Evolutionary conservation across 495 filamentous ascomycete genomes (phyloP).

Genomic region (Neurospora sp.): DNA sequence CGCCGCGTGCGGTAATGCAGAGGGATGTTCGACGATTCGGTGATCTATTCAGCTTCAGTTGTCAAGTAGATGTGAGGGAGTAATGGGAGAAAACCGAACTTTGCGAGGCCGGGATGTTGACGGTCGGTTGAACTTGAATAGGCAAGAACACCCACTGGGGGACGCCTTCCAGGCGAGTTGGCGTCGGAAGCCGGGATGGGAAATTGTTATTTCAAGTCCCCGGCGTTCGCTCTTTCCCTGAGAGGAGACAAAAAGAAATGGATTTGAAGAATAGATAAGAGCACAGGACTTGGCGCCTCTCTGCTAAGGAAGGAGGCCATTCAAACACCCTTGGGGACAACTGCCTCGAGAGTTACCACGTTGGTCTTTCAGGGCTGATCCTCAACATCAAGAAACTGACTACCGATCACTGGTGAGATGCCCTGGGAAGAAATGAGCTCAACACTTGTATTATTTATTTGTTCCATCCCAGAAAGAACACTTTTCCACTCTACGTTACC

Average conservation of each 20-base stretch:
- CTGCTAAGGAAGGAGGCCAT: not conserved
- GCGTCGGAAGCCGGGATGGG: not conserved
- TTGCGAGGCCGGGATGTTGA: not conserved
- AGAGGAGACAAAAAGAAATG: not conserved
- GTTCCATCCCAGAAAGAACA: not conserved
- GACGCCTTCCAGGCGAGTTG: not conserved
- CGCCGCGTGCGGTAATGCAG: not conserved
- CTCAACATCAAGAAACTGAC: not conserved
- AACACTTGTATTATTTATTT: not conserved
- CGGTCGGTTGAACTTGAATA: not conserved
- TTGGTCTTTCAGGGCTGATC: not conserved
- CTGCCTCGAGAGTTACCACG: not conserved
- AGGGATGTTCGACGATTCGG: not conserved
- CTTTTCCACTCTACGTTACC: not conserved
- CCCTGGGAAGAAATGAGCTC: not conserved
- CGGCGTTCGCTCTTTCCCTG: not conserved
- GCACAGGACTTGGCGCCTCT: not conserved
- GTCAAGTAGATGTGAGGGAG: not conserved
- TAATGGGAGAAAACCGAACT: not conserved
- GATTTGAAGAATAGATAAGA: not conserved
- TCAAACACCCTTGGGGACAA: not conserved
- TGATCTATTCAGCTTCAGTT: not conserved
- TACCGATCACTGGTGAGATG: not conserved
- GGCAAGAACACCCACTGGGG: not conserved
- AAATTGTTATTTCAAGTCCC: not conserved